Base-by-base conservation (phyloP, 768 basidiomycete species). In the Lactifluus subvellereus region DNA sequence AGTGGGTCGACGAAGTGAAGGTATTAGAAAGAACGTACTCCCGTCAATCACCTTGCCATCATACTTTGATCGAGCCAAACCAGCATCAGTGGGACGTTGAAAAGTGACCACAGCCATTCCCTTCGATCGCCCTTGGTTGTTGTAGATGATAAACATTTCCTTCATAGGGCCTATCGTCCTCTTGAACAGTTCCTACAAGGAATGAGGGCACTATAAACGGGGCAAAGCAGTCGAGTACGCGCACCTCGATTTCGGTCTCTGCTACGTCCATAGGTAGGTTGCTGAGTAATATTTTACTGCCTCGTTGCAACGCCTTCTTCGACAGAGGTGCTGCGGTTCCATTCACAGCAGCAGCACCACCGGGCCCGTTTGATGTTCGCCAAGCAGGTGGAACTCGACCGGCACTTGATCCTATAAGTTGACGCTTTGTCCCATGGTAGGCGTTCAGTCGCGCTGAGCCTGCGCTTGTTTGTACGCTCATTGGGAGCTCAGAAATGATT, bases 21-120 rank as follows among this genome's bases (percentile, higher is more conserved):
- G 7, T 8, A 32, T 32, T 47, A 30, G 47, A 4, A 55, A 51
- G 27, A 2, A 75, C 80, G 72, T 55, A 81, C 80, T 75, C n/a
- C 78, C 76, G 69, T 91, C 89, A 22, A 91, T 83, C 55, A 89
- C 81, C 74, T 88, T 88, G 50, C 87, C 87, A 67, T 91, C 78
- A 68, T 88, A 91, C 73, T 88, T 90, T 30, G 76, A 71, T 43
- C 82, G 80, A 9, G 89, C 89, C 45, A 82, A 65, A 2, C 71
- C 74, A 8, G 89, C 89, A 72, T 89, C 87, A 1, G 78, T 83
- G 8, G 80, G 65, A 37, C 85, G 80, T 67, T 84, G 80, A 69
- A 91, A 91, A 0, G 77, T 69, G 3, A 91, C 86, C 14, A 91
- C 72, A 2, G 89, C 89, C 88, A 91, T 90, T 20, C 89, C 89